Base-by-base conservation (phyloP, 352 stramenopile species). In the Phytophthora palmivora region DNA sequence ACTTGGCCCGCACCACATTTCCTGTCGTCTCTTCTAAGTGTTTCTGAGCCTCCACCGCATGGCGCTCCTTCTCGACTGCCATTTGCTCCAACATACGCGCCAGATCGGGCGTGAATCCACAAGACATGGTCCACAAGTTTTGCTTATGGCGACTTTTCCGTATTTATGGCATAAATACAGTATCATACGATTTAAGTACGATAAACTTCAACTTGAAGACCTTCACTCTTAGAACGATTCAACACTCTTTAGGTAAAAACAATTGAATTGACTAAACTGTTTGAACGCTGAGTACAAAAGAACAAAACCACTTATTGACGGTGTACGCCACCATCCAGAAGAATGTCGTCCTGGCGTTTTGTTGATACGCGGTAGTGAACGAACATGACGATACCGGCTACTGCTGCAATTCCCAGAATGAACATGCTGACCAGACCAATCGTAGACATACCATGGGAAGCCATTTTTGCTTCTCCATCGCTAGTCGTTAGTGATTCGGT, bases 81-180 rank as follows among this genome's bases (percentile, higher is more conserved):
- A 90, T 81, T 34, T 87, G 54, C 49, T 84, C 72, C 43, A 94
- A 61, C 84, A 94, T 91, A 12, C 58, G 69, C 45, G 76, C 77
- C 37, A 94, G 60, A 54, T 89, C 79, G 3, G 86, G 80, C 18
- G 86, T 89, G 42, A 82, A 74, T 2, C 82, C 82, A 22, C 80
- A 92, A 22, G 86, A 74, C 86, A 93, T 92, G 41, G 32, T 47
- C n/a, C n/a, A n/a, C n/a, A n/a, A n/a, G n/a, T n/a, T n/a, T n/a
- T n/a, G n/a, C n/a, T n/a, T n/a, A n/a, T n/a, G n/a, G n/a, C n/a
- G n/a, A n/a, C n/a, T n/a, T n/a, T n/a, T n/a, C n/a, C n/a, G n/a
- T n/a, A n/a, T n/a, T n/a, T n/a, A n/a, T n/a, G n/a, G n/a, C n/a
- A n/a, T n/a, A n/a, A n/a, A 48, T 32, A 26, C 38, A 30, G n/a